phyloP scores from a whole-genome alignment of 345 rosid species.

The Adansonia digitata region DNA sequence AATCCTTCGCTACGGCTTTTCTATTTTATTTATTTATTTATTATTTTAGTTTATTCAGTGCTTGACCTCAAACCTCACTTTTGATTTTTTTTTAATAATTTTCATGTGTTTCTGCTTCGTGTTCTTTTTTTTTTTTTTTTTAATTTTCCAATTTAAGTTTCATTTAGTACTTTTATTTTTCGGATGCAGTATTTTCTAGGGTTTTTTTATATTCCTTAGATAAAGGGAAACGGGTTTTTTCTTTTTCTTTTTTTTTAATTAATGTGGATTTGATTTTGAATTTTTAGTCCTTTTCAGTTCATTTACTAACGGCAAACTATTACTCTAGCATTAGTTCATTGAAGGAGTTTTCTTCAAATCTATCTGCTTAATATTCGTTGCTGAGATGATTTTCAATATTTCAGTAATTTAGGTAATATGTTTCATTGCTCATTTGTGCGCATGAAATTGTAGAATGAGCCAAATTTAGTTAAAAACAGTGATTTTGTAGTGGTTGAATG shows the following conservation, averaged over 20 bases:
- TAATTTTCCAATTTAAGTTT: no score
- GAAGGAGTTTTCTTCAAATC: not conserved
- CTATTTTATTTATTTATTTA: no score
- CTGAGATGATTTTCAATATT: not conserved
- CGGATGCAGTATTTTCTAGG: not conserved
- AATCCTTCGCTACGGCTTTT: no score
- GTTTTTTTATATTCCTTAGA: not conserved
- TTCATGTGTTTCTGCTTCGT: no score
- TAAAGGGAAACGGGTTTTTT: no score
- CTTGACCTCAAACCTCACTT: no score
- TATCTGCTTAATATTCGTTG: not conserved
- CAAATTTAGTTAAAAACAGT: no score
- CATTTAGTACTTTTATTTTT: no score
- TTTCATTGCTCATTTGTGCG: not conserved
- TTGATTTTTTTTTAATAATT: no score
- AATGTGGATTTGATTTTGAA: not conserved
- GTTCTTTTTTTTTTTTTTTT: no score
- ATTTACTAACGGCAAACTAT: not conserved
- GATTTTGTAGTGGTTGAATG: not conserved
- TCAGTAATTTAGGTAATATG: not conserved
- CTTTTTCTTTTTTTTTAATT: not conserved
- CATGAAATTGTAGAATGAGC: not conserved
- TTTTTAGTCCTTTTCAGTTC: not conserved
- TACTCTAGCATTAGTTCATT: not conserved
- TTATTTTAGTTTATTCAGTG: no score